These are phyloP conservation scores for Aureobasidium subglaciale DNA, from an alignment of 2,329 filamentous ascomycete species.

Conservation along the genomic window DNA sequence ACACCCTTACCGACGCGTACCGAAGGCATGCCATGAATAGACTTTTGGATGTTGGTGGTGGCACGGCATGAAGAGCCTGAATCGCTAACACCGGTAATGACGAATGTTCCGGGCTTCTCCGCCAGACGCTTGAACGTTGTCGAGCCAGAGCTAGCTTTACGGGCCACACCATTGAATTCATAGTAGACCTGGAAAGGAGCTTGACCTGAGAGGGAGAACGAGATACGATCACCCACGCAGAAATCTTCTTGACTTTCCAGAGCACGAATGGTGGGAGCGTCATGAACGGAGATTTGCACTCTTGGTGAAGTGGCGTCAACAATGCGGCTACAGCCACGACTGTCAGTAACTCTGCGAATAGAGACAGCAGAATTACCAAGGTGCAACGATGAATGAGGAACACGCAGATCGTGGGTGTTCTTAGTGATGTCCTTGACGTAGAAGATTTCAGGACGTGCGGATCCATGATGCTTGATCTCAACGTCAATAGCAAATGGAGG, in stretches of 20 bases:
- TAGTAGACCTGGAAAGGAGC: conserved; percentile 92
- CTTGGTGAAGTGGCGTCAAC: conserved; percentile 59
- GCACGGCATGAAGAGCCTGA: conserved; percentile 83
- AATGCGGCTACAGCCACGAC: conserved; percentile 75
- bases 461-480: conserved; percentile 85
- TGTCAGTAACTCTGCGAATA: conserved; percentile 83
- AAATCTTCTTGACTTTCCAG: conserved; percentile 80
- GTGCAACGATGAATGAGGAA: conserved; percentile 77
- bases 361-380: conserved; percentile 84
- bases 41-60: conserved; percentile 67
- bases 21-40: conserved; percentile 85
- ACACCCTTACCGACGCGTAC: conserved; percentile 83
- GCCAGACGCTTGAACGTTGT: conserved; percentile 90
- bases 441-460: conserved; percentile 70
- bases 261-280: conserved; percentile 84
- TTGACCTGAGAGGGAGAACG: conserved; percentile 83
- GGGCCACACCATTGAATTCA: conserved; percentile 69
- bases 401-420: conserved; percentile 68
- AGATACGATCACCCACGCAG: conserved; percentile 90
- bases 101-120: conserved; percentile 82
- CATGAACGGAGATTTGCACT: conserved; percentile 86
- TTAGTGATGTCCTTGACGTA: conserved; percentile 71
- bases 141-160: conserved; percentile 70
- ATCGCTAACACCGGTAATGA: conserved; percentile 80
- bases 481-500: conserved; percentile 88